A percentile compares a stretch with the other conserved stretches of the same genome.
Evolutionary conservation across 1,284 basidiomycete genomes (phyloP).

Genomic region (Ceratobasidium sp.): DNA sequence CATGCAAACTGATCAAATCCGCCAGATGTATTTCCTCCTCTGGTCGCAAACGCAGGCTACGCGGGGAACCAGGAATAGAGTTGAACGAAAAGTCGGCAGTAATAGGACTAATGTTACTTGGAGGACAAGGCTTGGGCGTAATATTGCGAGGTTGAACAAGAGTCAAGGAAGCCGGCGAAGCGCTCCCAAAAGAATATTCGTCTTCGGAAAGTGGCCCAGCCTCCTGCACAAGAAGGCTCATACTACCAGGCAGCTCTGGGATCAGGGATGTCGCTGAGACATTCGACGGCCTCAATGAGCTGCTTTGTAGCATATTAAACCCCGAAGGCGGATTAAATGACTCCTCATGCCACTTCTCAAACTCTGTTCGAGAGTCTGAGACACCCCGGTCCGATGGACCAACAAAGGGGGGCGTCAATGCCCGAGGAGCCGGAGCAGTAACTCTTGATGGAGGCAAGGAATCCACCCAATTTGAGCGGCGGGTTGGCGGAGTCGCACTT

Average conservation of each 20-base stretch:
- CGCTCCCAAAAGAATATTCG: conserved; percentile 15
- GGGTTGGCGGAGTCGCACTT: not conserved
- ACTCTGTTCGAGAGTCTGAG: not conserved
- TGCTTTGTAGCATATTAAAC: not conserved
- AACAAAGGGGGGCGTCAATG: not conserved
- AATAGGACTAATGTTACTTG: conserved; percentile 25
- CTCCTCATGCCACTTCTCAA: conserved; percentile 21
- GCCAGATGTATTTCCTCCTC: conserved; percentile 49
- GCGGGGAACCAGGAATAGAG: conserved; percentile 37
- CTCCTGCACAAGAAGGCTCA: conserved; percentile 44
- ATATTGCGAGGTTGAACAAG: conserved; percentile 32
- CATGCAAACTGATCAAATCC: conserved; percentile 47
- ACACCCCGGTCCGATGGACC: not conserved
- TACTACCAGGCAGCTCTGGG: conserved; percentile 35
- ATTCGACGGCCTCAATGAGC: not conserved
- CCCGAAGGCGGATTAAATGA: not conserved
- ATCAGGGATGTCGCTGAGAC: conserved; percentile 14
- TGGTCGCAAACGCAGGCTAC: conserved; percentile 46
- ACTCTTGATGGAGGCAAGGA: not conserved
- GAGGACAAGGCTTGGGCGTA: conserved; percentile 25
- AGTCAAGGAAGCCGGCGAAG: conserved; percentile 27
- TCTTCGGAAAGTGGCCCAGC: conserved; percentile 14
- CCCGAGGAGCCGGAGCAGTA: not conserved
- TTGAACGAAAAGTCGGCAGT: conserved; percentile 43
- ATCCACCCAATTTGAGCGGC: not conserved